These are phyloP conservation scores for Hyphopichia wangnamkhiaoensis DNA, from an alignment of 1,139 yeast species.

Conservation along the genomic window DNA sequence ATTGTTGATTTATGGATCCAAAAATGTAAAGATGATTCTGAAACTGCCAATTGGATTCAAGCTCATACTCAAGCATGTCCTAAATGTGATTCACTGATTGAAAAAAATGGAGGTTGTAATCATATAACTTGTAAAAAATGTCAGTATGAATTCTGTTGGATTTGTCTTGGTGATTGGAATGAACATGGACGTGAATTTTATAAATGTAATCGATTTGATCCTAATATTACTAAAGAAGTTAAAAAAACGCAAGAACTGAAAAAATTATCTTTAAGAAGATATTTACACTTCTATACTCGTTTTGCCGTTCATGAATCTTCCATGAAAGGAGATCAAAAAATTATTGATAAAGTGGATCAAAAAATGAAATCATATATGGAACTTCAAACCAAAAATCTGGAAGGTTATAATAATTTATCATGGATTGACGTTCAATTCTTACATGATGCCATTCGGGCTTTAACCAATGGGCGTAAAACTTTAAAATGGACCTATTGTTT, in stretches of 20 bases:
- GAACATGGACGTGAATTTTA: conserved; percentile 68
- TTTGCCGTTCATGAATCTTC: conserved; percentile 80
- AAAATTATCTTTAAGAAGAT: conserved; percentile 56
- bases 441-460: conserved; percentile 65
- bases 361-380: conserved; percentile 61
- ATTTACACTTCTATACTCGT: conserved; percentile 74
- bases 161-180: conserved; percentile 77
- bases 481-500: conserved; percentile 92
- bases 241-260: conserved; percentile 34
- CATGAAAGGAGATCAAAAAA: conserved; percentile 67
- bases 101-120: conserved; percentile 93
- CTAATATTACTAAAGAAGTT: conserved; percentile 31
- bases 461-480: conserved; percentile 72
- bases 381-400: conserved; percentile 17
- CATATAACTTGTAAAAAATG: conserved; percentile 92
- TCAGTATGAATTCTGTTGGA: conserved; percentile 86
- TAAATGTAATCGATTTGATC: conserved; percentile 65
- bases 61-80: conserved; percentile 88
- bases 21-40: conserved; percentile 85
- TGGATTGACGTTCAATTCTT: conserved; percentile 92
- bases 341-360: conserved; percentile 62
- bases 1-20: conserved; percentile 72
- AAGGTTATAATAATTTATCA: conserved; percentile 50
- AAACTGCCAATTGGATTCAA: conserved; percentile 86
- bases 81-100: conserved; percentile 60